Evolutionary conservation across 768 basidiomycete genomes (phyloP).

Genomic region (Chalciporus sphaerocephalus): DNA sequence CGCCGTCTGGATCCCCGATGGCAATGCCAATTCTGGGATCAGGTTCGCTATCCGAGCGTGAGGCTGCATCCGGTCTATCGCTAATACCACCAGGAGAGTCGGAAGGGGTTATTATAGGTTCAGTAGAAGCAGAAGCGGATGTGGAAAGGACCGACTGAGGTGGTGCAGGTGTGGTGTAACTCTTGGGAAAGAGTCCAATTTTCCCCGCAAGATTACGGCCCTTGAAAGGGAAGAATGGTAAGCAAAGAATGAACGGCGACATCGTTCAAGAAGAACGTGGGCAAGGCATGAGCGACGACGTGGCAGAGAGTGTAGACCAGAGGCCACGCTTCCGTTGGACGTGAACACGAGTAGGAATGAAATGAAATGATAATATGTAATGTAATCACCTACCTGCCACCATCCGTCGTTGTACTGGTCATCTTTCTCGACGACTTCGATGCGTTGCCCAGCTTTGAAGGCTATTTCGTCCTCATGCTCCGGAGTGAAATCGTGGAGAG

Average conservation of each 20-base stretch:
- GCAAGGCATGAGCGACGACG: constrained; percentile 4
- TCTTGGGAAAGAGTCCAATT: constrained; percentile 87
- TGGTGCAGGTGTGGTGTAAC: constrained; percentile 69
- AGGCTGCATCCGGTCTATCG: constrained; percentile 45
- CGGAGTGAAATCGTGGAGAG: constrained; percentile 81
- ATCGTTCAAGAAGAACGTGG: constrained; percentile 22
- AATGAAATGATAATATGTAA: constrained; percentile 6
- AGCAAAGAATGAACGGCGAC: constrained; percentile 24
- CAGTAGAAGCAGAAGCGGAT: constrained; percentile 26
- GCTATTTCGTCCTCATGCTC: constrained; percentile 93
- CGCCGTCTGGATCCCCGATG: constrained; percentile 19
- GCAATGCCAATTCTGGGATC: constrained; percentile 27
- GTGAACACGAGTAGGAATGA: constrained; percentile 2
- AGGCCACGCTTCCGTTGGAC: constrained; percentile 7
- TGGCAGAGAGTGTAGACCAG: constrained; percentile 2
- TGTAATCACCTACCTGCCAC: constrained; percentile 64
- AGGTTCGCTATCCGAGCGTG: constrained; percentile 23
- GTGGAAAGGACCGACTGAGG: constrained; percentile 33
- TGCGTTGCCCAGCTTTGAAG: constrained; percentile 80
- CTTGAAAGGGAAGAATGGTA: constrained; percentile 37
- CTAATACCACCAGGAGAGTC: constrained; percentile 40
- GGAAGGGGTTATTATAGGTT: constrained; percentile 16
- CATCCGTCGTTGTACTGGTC: constrained; percentile 93
- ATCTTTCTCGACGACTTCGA: constrained; percentile 90
- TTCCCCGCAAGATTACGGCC: constrained; percentile 80